A percentile compares a stretch with the other conserved stretches of the same genome.
Conservation (phyloP, 257 asterid genomes). For the Solanum megistacrolobum region DNA sequence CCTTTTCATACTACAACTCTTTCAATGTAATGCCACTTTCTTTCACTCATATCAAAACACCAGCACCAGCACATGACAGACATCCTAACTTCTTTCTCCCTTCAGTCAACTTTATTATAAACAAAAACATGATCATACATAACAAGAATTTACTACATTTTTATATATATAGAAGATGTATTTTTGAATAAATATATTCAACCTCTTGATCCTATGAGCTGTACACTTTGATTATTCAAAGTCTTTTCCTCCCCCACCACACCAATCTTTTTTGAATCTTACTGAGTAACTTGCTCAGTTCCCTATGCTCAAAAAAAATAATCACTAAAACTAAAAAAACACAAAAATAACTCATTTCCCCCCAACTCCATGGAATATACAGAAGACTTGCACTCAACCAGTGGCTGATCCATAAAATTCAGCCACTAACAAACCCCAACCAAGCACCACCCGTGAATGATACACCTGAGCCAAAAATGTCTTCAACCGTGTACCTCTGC, state of each 20-base stretch:
- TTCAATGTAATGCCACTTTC: neutral
- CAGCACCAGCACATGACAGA: slow-evolving; percentile 13
- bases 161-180: neutral
- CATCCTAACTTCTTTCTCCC: neutral
- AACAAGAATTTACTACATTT: neutral
- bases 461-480: neutral
- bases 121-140: neutral
- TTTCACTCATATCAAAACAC: slow-evolving; percentile 21
- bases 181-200: slow-evolving; percentile 14
- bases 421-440: slow-evolving; percentile 27
- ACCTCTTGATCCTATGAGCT: slow-evolving; percentile 31
- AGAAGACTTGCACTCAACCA: slow-evolving; percentile 27
- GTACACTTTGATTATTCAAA: slow-evolving; percentile 66
- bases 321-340: slow-evolving; percentile 5
- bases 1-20: slow-evolving; percentile 29
- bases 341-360: slow-evolving; percentile 9
- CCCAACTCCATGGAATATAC: slow-evolving; percentile 32
- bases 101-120: neutral
- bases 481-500: neutral
- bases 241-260: slow-evolving; percentile 7
- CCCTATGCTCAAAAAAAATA: slow-evolving; percentile 39
- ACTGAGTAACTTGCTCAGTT: slow-evolving; percentile 30
- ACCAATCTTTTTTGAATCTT: slow-evolving; percentile 26
- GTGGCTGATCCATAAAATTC: slow-evolving; percentile 61
- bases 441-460: neutral